A percentile compares a stretch with the other conserved stretches of the same genome.
Evolutionary conservation across 495 filamentous ascomycete species (phyloP).

Genomic region (Tuber borchii): DNA sequence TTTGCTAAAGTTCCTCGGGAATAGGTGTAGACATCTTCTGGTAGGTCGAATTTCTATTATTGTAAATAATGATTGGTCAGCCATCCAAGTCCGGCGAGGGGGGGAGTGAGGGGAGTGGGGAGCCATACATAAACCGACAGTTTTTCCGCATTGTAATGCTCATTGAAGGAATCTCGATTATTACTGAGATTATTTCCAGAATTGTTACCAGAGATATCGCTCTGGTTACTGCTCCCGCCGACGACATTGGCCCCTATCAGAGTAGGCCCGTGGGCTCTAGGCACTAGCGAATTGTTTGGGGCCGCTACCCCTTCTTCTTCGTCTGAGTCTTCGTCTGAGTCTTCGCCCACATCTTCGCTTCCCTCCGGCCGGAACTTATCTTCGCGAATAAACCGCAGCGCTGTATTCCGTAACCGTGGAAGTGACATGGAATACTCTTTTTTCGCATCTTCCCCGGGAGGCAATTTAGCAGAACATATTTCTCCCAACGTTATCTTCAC

Average conservation of each 20-base stretch:
- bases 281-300: not conserved
- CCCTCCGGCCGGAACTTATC: not conserved
- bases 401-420: not conserved
- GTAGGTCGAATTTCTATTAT: not conserved
- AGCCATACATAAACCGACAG: not conserved
- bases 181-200: not conserved
- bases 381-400: not conserved
- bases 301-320: not conserved
- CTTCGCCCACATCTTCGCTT: not conserved
- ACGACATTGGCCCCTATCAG: not conserved
- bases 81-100: not conserved
- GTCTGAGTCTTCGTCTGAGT: not conserved
- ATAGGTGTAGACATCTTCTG: not conserved
- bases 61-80: not conserved
- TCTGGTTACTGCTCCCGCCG: not conserved
- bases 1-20: not conserved
- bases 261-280: not conserved
- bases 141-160: not conserved
- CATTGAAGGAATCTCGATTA: not conserved
- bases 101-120: not conserved
- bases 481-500: not conserved
- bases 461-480: not conserved
- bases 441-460: not conserved
- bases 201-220: not conserved
- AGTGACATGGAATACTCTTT: not conserved